These are phyloP conservation scores for Zizania palustris DNA, from an alignment of 202 grass and related monocot genomes.

Conservation along the genomic window DNA sequence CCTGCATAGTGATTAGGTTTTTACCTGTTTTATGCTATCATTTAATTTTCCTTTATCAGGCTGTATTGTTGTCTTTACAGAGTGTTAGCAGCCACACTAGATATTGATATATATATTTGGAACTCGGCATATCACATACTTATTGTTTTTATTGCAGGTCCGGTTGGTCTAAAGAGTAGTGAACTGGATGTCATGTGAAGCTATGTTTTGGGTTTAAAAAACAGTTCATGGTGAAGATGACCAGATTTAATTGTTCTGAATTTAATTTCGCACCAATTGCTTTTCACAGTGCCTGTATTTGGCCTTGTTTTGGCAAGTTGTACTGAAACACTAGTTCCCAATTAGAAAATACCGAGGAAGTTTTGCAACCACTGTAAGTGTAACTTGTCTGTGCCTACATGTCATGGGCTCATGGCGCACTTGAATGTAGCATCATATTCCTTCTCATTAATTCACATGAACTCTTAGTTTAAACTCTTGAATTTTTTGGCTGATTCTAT, in stretches of 20 bases:
- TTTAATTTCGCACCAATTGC: constrained; percentile 52
- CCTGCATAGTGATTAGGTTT: too few species aligned
- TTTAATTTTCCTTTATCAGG: background rate
- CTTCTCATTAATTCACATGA: too few species aligned
- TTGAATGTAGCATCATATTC: too few species aligned
- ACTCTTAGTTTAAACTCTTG: too few species aligned
- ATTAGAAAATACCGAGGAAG: constrained; percentile 36
- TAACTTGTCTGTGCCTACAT: constrained; percentile 33
- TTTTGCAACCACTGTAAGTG: constrained; percentile 45
- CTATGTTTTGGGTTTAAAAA: constrained; percentile 21
- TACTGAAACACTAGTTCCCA: constrained; percentile 31
- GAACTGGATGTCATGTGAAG: constrained; percentile 20
- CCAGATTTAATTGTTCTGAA: constrained; percentile 49
- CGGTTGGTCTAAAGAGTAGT: constrained; percentile 10
- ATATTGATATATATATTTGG: background rate
- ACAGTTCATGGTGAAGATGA: constrained; percentile 29
- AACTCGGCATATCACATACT: constrained; percentile 2
- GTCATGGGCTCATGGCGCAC: constrained; percentile 11
- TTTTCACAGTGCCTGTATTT: constrained; percentile 24
- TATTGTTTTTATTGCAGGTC: constrained; percentile 37
- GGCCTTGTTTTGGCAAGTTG: constrained; percentile 36
- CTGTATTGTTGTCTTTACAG: background rate
- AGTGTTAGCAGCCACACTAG: background rate
- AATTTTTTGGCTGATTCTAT: too few species aligned
- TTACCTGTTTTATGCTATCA: too few species aligned